A percentile compares a stretch with the other conserved stretches of the same genome.
These are phyloP conservation scores for Neonothopanus nambi DNA, from an alignment of 1,284 basidiomycete species.

Conservation along the genomic window DNA sequence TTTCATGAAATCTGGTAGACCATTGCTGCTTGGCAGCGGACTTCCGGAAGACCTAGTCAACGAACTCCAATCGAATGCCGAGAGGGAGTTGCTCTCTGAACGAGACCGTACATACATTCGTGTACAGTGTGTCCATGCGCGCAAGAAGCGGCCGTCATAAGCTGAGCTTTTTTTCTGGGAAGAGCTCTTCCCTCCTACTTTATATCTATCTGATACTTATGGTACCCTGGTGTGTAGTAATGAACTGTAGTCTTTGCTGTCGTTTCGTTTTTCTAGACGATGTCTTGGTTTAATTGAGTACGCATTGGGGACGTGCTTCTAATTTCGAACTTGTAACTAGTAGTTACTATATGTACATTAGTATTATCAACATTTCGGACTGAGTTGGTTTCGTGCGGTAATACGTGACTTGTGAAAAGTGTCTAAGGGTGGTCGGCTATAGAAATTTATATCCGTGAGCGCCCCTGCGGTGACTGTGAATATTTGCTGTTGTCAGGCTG, in stretches of 20 bases:
- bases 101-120: constrained; percentile 49
- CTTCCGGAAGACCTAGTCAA: constrained; percentile 52
- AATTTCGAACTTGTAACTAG: no score
- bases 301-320: no score
- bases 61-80: constrained; percentile 49
- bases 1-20: constrained; percentile 64
- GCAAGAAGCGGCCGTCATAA: constrained; percentile 39
- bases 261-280: background rate
- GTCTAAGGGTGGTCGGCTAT: no score
- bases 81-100: constrained; percentile 51
- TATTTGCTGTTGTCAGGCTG: no score
- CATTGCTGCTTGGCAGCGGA: constrained; percentile 64
- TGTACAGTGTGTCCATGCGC: constrained; percentile 60
- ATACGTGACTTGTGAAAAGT: no score
- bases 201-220: background rate
- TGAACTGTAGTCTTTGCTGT: background rate
- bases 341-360: no score
- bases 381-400: no score
- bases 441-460: no score
- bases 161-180: background rate
- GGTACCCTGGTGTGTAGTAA: no score
- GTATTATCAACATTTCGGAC: no score
- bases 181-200: background rate
- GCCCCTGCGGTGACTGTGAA: no score
- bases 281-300: no score